Evolutionary conservation across 2,329 filamentous ascomycete species (phyloP).

Genomic region (Aspergillus udagawae): DNA sequence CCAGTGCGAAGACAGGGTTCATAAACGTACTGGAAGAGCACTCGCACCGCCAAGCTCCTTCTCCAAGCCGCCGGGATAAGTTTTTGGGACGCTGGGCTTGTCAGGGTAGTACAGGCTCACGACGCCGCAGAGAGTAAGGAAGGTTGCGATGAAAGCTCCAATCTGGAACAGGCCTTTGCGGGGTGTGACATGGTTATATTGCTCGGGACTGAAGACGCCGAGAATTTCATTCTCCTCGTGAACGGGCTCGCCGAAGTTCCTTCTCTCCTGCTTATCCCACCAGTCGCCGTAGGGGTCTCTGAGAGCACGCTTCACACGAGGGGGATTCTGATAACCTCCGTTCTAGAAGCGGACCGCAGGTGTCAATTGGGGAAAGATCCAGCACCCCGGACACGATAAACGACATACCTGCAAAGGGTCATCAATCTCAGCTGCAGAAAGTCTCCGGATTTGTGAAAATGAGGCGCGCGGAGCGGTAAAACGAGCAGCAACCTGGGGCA

Average conservation of each 20-base stretch:
- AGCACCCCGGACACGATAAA: neutral
- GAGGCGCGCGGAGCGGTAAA: constrained; percentile 37
- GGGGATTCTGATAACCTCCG: constrained; percentile 47
- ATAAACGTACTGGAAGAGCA: constrained; percentile 59
- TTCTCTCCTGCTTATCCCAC: constrained; percentile 97
- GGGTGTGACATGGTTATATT: constrained; percentile 79
- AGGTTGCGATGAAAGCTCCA: constrained; percentile 60
- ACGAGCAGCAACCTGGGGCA: constrained; percentile 38
- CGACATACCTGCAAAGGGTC: constrained; percentile 42
- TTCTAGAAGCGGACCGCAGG: constrained; percentile 34
- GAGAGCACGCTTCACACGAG: constrained; percentile 75
- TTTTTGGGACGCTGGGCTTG: constrained; percentile 62
- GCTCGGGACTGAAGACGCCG: constrained; percentile 81
- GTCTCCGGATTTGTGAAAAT: constrained; percentile 39
- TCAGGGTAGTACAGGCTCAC: constrained; percentile 71
- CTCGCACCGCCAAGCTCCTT: constrained; percentile 69
- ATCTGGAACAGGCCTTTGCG: constrained; percentile 67
- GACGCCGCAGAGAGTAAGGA: constrained; percentile 62
- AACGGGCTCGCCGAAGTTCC: constrained; percentile 93
- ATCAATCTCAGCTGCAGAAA: constrained; percentile 36
- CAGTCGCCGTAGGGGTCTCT: constrained; percentile 90
- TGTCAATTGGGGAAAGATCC: constrained; percentile 9
- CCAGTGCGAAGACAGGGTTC: neutral
- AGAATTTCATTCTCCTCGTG: constrained; percentile 96
- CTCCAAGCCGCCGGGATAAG: constrained; percentile 66